phyloP scores from a whole-genome alignment of 2,329 filamentous ascomycete species.

The Aspergillus sp. region DNA sequence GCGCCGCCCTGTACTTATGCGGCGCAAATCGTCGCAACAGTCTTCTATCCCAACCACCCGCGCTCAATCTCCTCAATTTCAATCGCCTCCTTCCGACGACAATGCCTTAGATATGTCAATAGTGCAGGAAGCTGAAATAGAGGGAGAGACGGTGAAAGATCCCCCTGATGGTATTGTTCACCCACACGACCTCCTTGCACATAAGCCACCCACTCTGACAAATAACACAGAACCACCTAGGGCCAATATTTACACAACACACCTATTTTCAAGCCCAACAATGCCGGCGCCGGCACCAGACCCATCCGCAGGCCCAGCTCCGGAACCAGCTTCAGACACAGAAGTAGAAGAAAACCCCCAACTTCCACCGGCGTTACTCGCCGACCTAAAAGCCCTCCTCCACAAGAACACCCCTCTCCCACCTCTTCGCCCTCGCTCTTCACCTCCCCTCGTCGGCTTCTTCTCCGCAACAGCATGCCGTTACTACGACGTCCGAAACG shows the following conservation, averaged over 20 bases:
- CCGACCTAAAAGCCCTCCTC: slow-evolving; percentile 15
- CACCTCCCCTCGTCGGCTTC: slow-evolving; percentile 16
- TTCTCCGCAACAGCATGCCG: slow-evolving; percentile 15
- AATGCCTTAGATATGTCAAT: neutral
- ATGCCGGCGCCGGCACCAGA: neutral
- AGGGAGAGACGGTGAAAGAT: neutral
- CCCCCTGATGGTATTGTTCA: slow-evolving; percentile 1
- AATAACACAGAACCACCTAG: neutral
- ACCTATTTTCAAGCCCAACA: neutral
- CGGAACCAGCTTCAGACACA: neutral
- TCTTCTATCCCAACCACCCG: slow-evolving; percentile 20
- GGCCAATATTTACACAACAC: neutral
- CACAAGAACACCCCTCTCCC: slow-evolving; percentile 7
- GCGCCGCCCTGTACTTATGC: slow-evolving; percentile 32
- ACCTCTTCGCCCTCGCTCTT: slow-evolving; percentile 6
- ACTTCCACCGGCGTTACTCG: slow-evolving; percentile 14
- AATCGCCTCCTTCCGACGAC: neutral
- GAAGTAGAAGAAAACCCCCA: neutral
- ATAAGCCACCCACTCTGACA: neutral
- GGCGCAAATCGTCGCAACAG: slow-evolving; percentile 39
- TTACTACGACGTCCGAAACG: slow-evolving; percentile 16
- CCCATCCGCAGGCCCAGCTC: neutral
- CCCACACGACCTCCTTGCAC: neutral
- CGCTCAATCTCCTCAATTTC: slow-evolving; percentile 11
- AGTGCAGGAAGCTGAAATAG: neutral